Base-by-base conservation (phyloP, 495 filamentous ascomycete species). In the Penicillium taxi region DNA sequence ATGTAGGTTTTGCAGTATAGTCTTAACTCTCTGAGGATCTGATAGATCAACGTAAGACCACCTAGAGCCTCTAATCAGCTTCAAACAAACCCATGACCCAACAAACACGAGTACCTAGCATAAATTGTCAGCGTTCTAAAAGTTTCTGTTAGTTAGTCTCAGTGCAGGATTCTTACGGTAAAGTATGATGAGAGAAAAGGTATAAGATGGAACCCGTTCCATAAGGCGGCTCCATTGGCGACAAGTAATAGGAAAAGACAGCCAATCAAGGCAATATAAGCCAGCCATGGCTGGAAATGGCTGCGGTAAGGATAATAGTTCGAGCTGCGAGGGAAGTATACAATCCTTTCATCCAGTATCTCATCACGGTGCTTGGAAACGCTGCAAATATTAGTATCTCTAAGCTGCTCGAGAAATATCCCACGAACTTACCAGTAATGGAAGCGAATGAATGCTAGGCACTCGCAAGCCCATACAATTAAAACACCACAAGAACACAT, bases 401-500 rank as follows among this genome's bases (percentile, higher is more conserved):
- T n/a, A n/a, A n/a, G n/a, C n/a, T n/a, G n/a, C n/a, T n/a, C n/a
- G n/a, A n/a, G n/a, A n/a, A n/a, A n/a, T n/a, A n/a, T n/a, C n/a
- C n/a, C n/a, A n/a, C 9, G 9, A 7, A 41, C 41, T 43, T 14
- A 63, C 56, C 59, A 67, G 29, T 50, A 35, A 28, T 55, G 58
- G 36, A 58, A 71, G 0, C 63, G 59, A 23, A 67, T 61, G 39
- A 68, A 71, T 2, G 67, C 67, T 13, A 62, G 45, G 33, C 63
- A 67, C 35, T 66, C 56, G 14, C 59, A 61, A 4, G 51, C 51
- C 69, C 66, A 73, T 1, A 69, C 64, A 8, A 71, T 52, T 3
- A 73, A 35, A 33, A 52, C 52, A 20, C 55, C 50, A 3, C 65
- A 56, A 27, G 63, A 66, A 2, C 55, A 53, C 37, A 67, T 62